Conservation (phyloP, 2,329 filamentous ascomycete species). For the Scedosporium dehoogii region DNA sequence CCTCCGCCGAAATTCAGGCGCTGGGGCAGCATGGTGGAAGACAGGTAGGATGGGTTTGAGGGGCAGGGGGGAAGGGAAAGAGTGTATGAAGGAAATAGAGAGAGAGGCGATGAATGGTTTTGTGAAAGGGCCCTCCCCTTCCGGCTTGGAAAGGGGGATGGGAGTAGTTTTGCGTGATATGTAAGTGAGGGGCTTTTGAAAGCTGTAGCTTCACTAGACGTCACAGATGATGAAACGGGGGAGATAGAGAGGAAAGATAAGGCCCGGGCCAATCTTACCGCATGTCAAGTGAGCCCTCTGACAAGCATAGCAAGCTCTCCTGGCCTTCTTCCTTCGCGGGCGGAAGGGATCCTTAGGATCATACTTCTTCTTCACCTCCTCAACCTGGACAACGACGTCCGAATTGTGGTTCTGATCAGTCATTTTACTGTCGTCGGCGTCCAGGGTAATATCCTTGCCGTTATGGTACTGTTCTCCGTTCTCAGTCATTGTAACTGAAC, state of each 20-base stretch:
- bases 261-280: constrained; percentile 54
- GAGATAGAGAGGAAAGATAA: constrained; percentile 3
- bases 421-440: constrained; percentile 44
- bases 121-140: neutral
- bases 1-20: no score
- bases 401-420: constrained; percentile 29
- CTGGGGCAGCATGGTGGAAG: no score
- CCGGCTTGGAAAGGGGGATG: neutral
- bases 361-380: constrained; percentile 56
- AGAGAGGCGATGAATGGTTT: neutral
- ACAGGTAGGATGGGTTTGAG: no score
- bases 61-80: neutral
- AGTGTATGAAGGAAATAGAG: neutral
- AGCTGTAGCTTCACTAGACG: neutral
- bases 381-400: constrained; percentile 33
- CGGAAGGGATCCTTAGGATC: constrained; percentile 83
- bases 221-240: neutral
- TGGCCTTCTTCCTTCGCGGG: constrained; percentile 88
- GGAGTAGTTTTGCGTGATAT: neutral
- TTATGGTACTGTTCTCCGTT: constrained; percentile 45
- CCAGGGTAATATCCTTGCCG: constrained; percentile 30
- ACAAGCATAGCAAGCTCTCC: constrained; percentile 91
- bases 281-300: constrained; percentile 96
- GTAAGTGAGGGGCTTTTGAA: no score
- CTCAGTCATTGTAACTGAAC: constrained; percentile 49